Evolutionary conservation across 108 stramenopile genomes (phyloP), one percentile per base, ranked within the genome.

Genomic region (Fragilaria crotonensis): DNA sequence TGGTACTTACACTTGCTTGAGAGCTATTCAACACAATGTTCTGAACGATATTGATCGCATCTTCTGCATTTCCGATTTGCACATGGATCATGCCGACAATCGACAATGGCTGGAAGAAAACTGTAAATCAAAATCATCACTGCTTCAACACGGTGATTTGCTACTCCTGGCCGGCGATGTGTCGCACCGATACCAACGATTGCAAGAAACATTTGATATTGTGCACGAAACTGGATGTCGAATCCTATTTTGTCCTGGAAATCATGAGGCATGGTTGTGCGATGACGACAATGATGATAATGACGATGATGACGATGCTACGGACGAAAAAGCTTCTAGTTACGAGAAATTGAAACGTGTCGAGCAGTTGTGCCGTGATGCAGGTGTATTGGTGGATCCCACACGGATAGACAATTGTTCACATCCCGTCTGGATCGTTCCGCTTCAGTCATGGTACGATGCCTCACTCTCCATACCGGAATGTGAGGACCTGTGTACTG

Each of bases 201-300:
- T 83, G 14, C 50, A 53, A 21, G 26, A 70, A 41, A 55, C 72
- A 0, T 33, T 83, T 17, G 18, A 11, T 27, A 61, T 64, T 17
- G 25, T 76, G 31, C 0, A 58, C 30, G 32, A 45, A 1, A 20
- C 36, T 0, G 36, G 54, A 4, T 69, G 71, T 55, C 67, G 62
- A 18, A 52, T 78, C 5, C 64, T 79, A 5, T 83, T 83, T 60
- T 52, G 78, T 22, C 64, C 75, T 2, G 81, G 81, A 0, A 83
- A 83, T 53, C 81, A 83, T 45, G 81, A 83, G 57, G 81, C 81
- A 1, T 83, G 81, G 81, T 32, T n/a, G n/a, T 32, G n/a, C n/a
- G n/a, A n/a, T n/a, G n/a, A n/a, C n/a, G n/a, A n/a, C n/a, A n/a
- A n/a, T n/a, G n/a, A n/a, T n/a, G n/a, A n/a, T n/a, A n/a, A n/a